phyloP scores from a whole-genome alignment of 345 rosid species.

The Lepidium africanum region DNA sequence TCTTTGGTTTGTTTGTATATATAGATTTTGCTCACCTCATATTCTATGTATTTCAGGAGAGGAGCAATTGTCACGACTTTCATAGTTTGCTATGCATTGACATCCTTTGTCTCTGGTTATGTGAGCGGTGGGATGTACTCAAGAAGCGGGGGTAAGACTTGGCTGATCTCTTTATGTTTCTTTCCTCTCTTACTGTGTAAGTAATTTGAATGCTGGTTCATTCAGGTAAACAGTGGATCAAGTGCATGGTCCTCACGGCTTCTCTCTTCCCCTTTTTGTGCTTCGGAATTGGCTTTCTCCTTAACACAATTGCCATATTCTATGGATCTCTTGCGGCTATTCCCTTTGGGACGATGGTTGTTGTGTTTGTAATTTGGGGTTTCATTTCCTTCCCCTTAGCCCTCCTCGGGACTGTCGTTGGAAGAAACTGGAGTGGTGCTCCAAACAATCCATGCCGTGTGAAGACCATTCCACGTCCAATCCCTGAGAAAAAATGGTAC shows the following conservation, averaged over 20 bases:
- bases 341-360: conserved; percentile 95
- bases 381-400: conserved; percentile 94
- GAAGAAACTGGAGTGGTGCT: conserved; percentile 94
- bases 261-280: conserved; percentile 89
- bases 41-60: conserved; percentile 54
- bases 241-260: conserved; percentile 91
- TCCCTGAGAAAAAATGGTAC: conserved; percentile 96
- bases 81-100: conserved; percentile 92
- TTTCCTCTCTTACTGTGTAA: neutral
- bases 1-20: neutral
- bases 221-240: conserved; percentile 90
- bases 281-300: conserved; percentile 80
- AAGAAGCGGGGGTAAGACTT: conserved; percentile 78
- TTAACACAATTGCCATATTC: conserved; percentile 86
- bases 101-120: conserved; percentile 94
- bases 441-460: conserved; percentile 96
- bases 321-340: conserved; percentile 93
- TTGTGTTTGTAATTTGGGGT: conserved; percentile 87
- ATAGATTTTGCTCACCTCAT: neutral
- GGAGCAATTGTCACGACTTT: conserved; percentile 99
- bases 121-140: conserved; percentile 99
- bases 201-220: neutral
- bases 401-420: conserved; percentile 88
- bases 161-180: neutral
- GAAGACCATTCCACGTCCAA: conserved; percentile 93